Evolutionary conservation across 495 filamentous ascomycete genomes (phyloP).

Genomic region (Friedmanniomyces simplex): DNA sequence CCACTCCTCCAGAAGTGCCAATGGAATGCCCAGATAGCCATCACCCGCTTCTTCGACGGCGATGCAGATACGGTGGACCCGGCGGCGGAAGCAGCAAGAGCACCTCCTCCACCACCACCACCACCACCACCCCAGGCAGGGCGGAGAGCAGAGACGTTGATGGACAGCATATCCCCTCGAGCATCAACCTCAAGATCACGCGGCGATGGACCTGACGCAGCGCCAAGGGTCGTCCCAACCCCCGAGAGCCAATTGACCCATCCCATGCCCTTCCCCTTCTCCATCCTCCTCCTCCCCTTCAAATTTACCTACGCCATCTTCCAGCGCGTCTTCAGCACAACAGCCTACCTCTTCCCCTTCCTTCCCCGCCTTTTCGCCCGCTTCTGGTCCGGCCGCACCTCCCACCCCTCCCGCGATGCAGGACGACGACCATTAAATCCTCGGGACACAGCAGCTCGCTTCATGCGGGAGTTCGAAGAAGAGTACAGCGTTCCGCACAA

Average conservation of each 20-base stretch:
- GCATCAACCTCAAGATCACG: constrained; percentile 21
- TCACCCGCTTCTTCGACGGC: constrained; percentile 95
- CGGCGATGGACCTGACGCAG: constrained; percentile 41
- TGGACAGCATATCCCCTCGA: constrained; percentile 40
- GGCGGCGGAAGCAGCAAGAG: constrained; percentile 55
- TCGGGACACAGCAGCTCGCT: constrained; percentile 76
- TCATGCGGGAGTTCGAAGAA: constrained; percentile 88
- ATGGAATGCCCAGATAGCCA: constrained; percentile 96
- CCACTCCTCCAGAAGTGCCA: constrained; percentile 72
- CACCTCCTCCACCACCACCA: constrained; percentile 47
- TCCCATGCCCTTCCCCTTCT: constrained; percentile 61
- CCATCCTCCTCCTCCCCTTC: constrained; percentile 72
- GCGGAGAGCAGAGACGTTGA: constrained; percentile 57
- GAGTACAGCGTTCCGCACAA: constrained; percentile 57
- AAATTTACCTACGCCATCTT: constrained; percentile 62
- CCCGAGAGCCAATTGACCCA: constrained; percentile 51
- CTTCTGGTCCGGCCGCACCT: constrained; percentile 24
- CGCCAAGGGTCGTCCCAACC: constrained; percentile 73
- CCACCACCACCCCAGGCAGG: constrained; percentile 48
- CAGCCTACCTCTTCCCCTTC: constrained; percentile 69
- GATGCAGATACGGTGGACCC: constrained; percentile 67
- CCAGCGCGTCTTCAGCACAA: constrained; percentile 49
- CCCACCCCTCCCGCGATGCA: constrained; percentile 40
- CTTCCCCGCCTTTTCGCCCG: constrained; percentile 57
- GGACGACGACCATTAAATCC: constrained; percentile 69